Conservation (phyloP, 495 filamentous ascomycete species). For the Xylaria scruposa region DNA sequence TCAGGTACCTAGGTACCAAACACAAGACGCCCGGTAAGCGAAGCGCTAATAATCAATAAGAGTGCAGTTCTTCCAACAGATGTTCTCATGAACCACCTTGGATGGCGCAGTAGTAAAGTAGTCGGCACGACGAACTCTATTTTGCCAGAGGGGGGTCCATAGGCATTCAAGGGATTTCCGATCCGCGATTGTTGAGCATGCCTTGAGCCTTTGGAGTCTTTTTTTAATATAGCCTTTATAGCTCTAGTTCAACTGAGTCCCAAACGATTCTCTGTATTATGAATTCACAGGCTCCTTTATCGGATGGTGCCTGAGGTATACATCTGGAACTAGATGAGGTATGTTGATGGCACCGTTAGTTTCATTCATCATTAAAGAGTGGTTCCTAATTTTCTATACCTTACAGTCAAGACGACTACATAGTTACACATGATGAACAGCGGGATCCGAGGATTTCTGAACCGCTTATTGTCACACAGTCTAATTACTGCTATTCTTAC, state of each 20-base stretch:
- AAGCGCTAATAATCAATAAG: not conserved
- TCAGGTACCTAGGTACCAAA: not conserved
- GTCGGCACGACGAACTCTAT: not conserved
- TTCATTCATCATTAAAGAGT: not conserved
- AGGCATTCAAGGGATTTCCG: not conserved
- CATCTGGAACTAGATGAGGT: not conserved
- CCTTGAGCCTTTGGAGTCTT: not conserved
- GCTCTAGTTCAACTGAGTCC: not conserved
- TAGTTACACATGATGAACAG: not conserved
- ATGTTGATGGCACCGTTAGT: not conserved
- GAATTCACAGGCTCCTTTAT: not conserved
- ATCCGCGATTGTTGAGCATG: not conserved
- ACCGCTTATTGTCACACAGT: not conserved
- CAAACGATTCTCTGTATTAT: not conserved
- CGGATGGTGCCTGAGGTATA: not conserved
- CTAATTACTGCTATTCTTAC: not conserved
- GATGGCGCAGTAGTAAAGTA: not conserved
- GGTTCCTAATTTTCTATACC: not conserved
- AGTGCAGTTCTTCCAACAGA: not conserved
- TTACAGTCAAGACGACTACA: not conserved
- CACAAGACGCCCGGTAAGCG: not conserved
- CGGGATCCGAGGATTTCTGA: not conserved
- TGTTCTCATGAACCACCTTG: not conserved
- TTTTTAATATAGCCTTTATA: not conserved
- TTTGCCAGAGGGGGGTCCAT: slow-evolving; percentile 3